A percentile compares a stretch with the other conserved stretches of the same genome.
Evolutionary conservation across 1,139 yeast genomes (phyloP).

Genomic region (Blastobotrys elegans): DNA sequence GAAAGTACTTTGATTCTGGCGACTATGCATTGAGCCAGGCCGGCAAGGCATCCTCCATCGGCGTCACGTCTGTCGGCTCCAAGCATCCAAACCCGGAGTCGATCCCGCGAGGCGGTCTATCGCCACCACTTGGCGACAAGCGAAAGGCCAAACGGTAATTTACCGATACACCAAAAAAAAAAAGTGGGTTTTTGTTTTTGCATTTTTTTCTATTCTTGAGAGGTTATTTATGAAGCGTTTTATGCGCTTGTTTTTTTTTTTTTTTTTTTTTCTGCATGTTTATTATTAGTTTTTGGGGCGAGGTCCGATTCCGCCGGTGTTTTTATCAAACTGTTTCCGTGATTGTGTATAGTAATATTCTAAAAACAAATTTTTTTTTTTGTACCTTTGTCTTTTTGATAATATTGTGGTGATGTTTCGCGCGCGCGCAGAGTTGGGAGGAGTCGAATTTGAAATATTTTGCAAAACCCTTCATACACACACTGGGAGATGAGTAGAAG

Average conservation of each 20-base stretch:
- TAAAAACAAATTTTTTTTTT: no score
- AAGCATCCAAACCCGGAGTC: slow-evolving; percentile 41
- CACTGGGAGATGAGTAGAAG: no score
- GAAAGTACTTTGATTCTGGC: slow-evolving; percentile 94
- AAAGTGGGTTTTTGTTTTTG: background rate
- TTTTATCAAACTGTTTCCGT: no score
- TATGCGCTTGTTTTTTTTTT: no score
- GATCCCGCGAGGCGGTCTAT: slow-evolving; percentile 33
- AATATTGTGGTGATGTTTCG: no score
- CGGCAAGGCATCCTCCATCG: slow-evolving; percentile 37
- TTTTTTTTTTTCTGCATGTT: background rate
- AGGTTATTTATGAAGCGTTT: no score
- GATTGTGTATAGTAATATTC: no score
- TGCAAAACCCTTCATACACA: no score
- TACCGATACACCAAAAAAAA: background rate
- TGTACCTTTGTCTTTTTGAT: no score
- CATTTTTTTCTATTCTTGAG: background rate
- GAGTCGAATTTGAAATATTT: no score
- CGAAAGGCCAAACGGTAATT: slow-evolving; percentile 1
- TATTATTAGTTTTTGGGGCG: background rate
- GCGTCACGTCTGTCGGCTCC: slow-evolving; percentile 35
- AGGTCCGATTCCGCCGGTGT: no score
- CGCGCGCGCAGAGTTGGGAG: no score
- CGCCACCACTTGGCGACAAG: slow-evolving; percentile 8
- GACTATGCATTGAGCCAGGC: slow-evolving; percentile 93